phyloP scores from a whole-genome alignment of 2,329 filamentous ascomycete genomes.

The Phaeosphaeria sp. region DNA sequence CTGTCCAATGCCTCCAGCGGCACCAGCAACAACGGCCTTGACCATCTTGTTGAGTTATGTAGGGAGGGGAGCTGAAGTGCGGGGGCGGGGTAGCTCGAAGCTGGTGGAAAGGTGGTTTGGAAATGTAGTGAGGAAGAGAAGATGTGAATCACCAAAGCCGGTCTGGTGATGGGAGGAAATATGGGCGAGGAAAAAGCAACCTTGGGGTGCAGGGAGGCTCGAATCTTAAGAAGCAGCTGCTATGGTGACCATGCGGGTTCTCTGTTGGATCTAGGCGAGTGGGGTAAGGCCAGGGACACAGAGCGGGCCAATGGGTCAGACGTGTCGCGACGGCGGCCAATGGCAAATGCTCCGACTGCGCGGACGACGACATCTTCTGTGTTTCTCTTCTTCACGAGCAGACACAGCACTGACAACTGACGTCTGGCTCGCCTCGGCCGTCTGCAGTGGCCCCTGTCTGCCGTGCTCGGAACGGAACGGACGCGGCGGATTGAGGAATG shows the following conservation, averaged over 20 bases:
- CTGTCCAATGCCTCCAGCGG: conserved; percentile 98
- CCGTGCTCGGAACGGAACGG: conserved; percentile 25
- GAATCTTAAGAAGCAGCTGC: conserved; percentile 33
- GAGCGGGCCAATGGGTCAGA: conserved; percentile 33
- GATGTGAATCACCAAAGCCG: conserved; percentile 25
- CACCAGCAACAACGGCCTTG: conserved; percentile 77
- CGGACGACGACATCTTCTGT: conserved; percentile 5
- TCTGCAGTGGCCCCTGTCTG: conserved; percentile 10
- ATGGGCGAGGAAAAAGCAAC: conserved; percentile 13
- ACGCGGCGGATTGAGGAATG: conserved; percentile 3
- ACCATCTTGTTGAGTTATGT: conserved; percentile 45
- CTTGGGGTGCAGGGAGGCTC: background rate
- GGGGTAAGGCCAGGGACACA: conserved; percentile 20
- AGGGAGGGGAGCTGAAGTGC: conserved; percentile 14
- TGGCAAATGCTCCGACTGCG: conserved; percentile 1
- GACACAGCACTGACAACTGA: conserved; percentile 29
- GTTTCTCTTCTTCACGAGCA: background rate
- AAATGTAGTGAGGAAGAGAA: conserved; percentile 10
- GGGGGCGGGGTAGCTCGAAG: conserved; percentile 24
- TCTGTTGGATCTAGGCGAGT: conserved; percentile 35
- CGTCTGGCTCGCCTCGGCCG: conserved; percentile 28
- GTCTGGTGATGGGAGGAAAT: conserved; percentile 9
- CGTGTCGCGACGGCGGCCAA: conserved; percentile 5
- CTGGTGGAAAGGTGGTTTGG: conserved; percentile 4
- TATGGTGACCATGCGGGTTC: conserved; percentile 34